These are phyloP conservation scores for Ceratocystis diversiconidia DNA, from an alignment of 2,329 filamentous ascomycete species.

Conservation along the genomic window DNA sequence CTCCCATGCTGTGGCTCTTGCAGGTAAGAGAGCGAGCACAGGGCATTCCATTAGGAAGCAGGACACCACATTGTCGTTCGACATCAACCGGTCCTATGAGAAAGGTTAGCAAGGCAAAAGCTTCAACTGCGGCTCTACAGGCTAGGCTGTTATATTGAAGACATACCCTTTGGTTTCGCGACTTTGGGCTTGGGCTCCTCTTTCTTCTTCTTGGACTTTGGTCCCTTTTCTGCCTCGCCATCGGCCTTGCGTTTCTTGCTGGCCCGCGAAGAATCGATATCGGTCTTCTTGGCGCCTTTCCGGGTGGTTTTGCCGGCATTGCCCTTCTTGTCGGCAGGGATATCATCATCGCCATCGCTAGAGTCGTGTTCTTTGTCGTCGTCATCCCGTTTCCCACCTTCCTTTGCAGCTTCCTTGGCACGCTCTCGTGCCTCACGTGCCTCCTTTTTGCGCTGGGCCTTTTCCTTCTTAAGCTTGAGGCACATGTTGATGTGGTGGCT, in stretches of 20 bases:
- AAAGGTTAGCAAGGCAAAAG: conserved; percentile 19
- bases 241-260: conserved; percentile 71
- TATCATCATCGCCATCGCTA: conserved; percentile 32
- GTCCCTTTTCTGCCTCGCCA: conserved; percentile 62
- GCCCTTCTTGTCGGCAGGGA: conserved; percentile 30
- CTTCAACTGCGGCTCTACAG: not conserved
- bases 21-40: conserved; percentile 83
- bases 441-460: conserved; percentile 63
- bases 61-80: conserved; percentile 82
- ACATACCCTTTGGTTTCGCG: conserved; percentile 63
- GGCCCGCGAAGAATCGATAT: conserved; percentile 44
- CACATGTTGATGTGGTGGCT: conserved; percentile 73
- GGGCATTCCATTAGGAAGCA: conserved; percentile 68
- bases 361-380: conserved; percentile 37
- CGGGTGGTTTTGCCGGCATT: conserved; percentile 35
- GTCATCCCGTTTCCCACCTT: conserved; percentile 39
- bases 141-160: not conserved
- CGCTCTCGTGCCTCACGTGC: conserved; percentile 56
- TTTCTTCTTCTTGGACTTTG: conserved; percentile 88
- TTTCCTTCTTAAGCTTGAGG: conserved; percentile 69
- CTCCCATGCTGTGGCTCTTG: conserved; percentile 91
- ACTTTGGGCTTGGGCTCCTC: conserved; percentile 75
- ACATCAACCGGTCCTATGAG: conserved; percentile 68
- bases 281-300: conserved; percentile 53
- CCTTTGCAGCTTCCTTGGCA: conserved; percentile 45